These are phyloP conservation scores for Arabidopsis hybrid DNA, from an alignment of 441 rosid genomes.

Conservation along the genomic window DNA sequence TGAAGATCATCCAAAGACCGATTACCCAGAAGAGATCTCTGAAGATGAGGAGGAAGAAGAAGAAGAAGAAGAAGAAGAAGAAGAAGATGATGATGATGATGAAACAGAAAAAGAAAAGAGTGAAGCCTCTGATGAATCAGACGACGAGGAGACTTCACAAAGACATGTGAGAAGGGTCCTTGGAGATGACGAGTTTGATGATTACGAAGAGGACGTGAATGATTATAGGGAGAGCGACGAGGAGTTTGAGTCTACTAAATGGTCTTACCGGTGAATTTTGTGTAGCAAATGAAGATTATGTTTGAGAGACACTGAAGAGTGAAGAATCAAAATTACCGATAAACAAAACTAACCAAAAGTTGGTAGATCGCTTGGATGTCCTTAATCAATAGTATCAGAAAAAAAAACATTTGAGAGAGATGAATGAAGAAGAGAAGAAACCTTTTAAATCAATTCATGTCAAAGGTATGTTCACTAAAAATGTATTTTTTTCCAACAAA, in stretches of 20 bases:
- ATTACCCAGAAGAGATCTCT: constrained; percentile 81
- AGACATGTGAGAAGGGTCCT: constrained; percentile 32
- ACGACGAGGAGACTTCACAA: constrained; percentile 38
- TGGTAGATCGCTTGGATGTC: not conserved
- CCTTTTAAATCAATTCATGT: no score
- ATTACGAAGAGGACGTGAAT: constrained; percentile 41
- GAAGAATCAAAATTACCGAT: constrained; percentile 9
- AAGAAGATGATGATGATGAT: constrained; percentile 34
- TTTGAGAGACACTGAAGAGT: not conserved
- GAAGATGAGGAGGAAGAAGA: constrained; percentile 51
- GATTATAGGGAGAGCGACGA: constrained; percentile 45
- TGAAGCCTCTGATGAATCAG: constrained; percentile 46
- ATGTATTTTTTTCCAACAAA: no score
- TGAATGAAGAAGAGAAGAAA: no score
- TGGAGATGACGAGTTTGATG: constrained; percentile 49
- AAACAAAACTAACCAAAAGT: constrained; percentile 5
- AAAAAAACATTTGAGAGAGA: no score
- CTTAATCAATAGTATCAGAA: no score
- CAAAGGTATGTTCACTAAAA: no score
- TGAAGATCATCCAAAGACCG: constrained; percentile 80
- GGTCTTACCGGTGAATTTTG: constrained; percentile 43
- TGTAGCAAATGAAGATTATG: not conserved
- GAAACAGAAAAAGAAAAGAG: constrained; percentile 49
- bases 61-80: constrained; percentile 43
- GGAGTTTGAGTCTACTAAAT: constrained; percentile 43